Evolutionary conservation across 2,329 filamentous ascomycete species (phyloP).

Genomic region (Aspergillus clavatus): DNA sequence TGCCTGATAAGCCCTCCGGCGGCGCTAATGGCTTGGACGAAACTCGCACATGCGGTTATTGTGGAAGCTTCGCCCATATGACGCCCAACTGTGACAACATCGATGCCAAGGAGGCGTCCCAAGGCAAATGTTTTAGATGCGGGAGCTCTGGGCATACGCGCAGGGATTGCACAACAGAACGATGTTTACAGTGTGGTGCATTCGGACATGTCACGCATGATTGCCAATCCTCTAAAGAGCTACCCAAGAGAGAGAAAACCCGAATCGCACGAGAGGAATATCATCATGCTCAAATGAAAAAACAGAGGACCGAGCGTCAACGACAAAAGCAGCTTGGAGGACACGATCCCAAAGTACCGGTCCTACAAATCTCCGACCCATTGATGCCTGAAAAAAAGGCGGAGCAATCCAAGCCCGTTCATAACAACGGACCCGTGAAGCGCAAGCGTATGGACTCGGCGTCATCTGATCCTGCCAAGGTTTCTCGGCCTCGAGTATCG

Average conservation of each 20-base stretch:
- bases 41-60: slow-evolving; percentile 40
- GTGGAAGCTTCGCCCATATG: slow-evolving; percentile 44
- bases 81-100: slow-evolving; percentile 44
- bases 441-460: slow-evolving; percentile 31
- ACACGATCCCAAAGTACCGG: slow-evolving; percentile 43
- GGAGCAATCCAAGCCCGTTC: slow-evolving; percentile 8
- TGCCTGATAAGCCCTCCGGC: slow-evolving; percentile 39
- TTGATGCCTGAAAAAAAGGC: slow-evolving; percentile 10
- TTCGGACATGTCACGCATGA: slow-evolving; percentile 36
- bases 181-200: slow-evolving; percentile 43
- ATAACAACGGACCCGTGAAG: slow-evolving; percentile 21
- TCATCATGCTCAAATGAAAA: slow-evolving; percentile 29
- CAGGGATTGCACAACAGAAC: slow-evolving; percentile 34
- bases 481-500: slow-evolving; percentile 25
- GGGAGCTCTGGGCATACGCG: slow-evolving; percentile 36
- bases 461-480: slow-evolving; percentile 18
- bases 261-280: slow-evolving; percentile 36
- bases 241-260: slow-evolving; percentile 36
- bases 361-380: slow-evolving; percentile 27
- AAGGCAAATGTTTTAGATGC: slow-evolving; percentile 42
- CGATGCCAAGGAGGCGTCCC: slow-evolving; percentile 35
- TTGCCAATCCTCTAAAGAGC: slow-evolving; percentile 31
- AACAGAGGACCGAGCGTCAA: slow-evolving; percentile 35
- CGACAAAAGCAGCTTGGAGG: slow-evolving; percentile 40
- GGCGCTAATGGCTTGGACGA: slow-evolving; percentile 42